phyloP scores from a whole-genome alignment of 805 yeast genomes.

The Yarrowia phangngaensis region DNA sequence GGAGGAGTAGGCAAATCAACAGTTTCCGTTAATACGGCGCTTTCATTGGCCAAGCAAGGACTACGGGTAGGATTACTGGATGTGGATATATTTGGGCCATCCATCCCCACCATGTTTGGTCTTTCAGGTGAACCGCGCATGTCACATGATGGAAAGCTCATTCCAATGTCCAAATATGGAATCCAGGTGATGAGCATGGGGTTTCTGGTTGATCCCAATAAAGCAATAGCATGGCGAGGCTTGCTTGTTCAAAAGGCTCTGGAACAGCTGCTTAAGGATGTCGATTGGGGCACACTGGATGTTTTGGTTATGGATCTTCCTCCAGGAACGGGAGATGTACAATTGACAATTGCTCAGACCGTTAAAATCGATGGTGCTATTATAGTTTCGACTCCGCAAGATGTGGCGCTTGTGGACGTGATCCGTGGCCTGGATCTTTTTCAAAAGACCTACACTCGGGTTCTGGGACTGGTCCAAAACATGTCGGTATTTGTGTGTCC shows the following conservation, averaged over 20 bases:
- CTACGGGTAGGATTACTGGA: conserved; percentile 66
- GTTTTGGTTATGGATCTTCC: conserved; percentile 78
- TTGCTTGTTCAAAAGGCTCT: conserved; percentile 82
- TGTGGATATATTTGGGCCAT: conserved; percentile 82
- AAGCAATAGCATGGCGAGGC: conserved; percentile 79
- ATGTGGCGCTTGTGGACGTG: conserved; percentile 75
- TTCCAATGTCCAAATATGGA: conserved; percentile 72
- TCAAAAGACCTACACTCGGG: conserved; percentile 63
- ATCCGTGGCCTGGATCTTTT: conserved; percentile 78
- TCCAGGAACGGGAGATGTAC: conserved; percentile 89
- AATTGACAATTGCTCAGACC: conserved; percentile 75
- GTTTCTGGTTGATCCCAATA: conserved; percentile 60
- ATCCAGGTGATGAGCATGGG: conserved; percentile 89
- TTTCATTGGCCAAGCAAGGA: conserved; percentile 53
- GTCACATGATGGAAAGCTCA: conserved; percentile 48
- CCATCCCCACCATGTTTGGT: conserved; percentile 68
- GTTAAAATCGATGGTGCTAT: conserved; percentile 74
- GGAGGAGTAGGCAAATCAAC: conserved; percentile 85
- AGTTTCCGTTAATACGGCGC: conserved; percentile 61
- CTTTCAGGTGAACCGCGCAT: conserved; percentile 66
- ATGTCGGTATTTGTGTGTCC: conserved; percentile 79
- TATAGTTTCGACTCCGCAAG: conserved; percentile 83
- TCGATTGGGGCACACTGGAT: conserved; percentile 67
- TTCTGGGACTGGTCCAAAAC: conserved; percentile 74
- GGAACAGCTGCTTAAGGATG: conserved; percentile 79